Conservation (phyloP, 2,329 filamentous ascomycete species). For the Mycosphaerella sp. region DNA sequence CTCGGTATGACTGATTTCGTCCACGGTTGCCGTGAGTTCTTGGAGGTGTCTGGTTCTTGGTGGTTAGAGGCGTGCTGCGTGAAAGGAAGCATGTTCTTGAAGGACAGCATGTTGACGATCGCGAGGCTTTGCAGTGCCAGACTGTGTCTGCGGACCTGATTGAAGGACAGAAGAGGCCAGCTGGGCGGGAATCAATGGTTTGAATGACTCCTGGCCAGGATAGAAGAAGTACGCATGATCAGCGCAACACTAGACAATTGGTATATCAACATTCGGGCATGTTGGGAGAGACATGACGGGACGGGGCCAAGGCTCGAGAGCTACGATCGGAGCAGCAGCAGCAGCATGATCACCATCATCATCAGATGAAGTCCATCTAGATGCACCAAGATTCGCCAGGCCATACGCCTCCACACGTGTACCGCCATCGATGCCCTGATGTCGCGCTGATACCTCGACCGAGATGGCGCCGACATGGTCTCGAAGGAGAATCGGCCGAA, state of each 20-base stretch:
- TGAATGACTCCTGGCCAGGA: background rate
- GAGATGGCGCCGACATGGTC: background rate
- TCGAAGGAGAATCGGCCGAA: background rate
- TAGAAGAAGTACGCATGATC: too few species aligned
- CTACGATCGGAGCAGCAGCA: background rate
- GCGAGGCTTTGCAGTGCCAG: too few species aligned
- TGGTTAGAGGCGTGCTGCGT: constrained; percentile 8
- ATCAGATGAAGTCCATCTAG: background rate
- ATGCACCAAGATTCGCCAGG: constrained; percentile 9
- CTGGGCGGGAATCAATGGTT: background rate
- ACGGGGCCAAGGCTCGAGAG: background rate
- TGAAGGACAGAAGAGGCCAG: background rate
- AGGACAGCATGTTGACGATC: constrained; percentile 11
- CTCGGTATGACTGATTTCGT: constrained; percentile 14
- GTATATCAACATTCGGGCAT: background rate
- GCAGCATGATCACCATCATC: background rate
- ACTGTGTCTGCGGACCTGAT: background rate
- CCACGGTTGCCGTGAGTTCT: constrained; percentile 9
- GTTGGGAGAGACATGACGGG: background rate
- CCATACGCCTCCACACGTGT: constrained; percentile 1
- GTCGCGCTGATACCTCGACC: constrained; percentile 3
- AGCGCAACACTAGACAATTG: background rate
- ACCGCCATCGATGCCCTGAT: constrained; percentile 5
- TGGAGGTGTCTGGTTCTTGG: constrained; percentile 5
- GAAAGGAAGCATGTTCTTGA: constrained; percentile 11